Evolutionary conservation across 768 basidiomycete species (phyloP).

Genomic region (Trametes punicea): DNA sequence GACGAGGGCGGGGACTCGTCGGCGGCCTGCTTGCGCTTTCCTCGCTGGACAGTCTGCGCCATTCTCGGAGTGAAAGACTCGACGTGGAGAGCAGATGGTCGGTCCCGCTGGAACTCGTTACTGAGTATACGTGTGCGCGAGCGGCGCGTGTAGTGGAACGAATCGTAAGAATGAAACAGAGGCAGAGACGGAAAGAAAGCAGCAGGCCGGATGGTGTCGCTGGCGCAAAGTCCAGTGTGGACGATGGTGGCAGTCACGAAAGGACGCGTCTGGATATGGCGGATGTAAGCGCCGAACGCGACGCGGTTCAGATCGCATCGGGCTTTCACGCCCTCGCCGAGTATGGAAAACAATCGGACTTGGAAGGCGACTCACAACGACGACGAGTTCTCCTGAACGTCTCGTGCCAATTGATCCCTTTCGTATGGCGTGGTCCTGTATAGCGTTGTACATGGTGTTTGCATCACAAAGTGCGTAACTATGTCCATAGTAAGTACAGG

Average conservation of each 20-base stretch:
- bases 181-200: background rate
- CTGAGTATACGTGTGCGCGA: too few species aligned
- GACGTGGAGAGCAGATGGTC: background rate
- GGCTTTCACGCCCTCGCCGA: constrained; percentile 14
- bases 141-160: too few species aligned
- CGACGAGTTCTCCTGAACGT: too few species aligned
- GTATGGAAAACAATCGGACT: too few species aligned
- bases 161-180: background rate
- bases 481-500: too few species aligned
- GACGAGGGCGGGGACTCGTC: constrained; percentile 43
- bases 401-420: too few species aligned
- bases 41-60: constrained; percentile 70
- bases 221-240: constrained; percentile 1
- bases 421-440: too few species aligned
- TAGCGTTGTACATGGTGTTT: too few species aligned
- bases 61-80: constrained; percentile 33
- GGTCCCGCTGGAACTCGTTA: too few species aligned
- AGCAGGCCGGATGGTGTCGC: constrained; percentile 9
- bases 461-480: too few species aligned
- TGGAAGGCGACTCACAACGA: too few species aligned
- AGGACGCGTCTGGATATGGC: constrained; percentile 8
- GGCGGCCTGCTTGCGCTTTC: constrained; percentile 36
- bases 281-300: constrained; percentile 6
- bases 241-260: background rate
- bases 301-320: constrained; percentile 23